phyloP scores from a whole-genome alignment of 495 filamentous ascomycete genomes.

The Tuber brumale region DNA sequence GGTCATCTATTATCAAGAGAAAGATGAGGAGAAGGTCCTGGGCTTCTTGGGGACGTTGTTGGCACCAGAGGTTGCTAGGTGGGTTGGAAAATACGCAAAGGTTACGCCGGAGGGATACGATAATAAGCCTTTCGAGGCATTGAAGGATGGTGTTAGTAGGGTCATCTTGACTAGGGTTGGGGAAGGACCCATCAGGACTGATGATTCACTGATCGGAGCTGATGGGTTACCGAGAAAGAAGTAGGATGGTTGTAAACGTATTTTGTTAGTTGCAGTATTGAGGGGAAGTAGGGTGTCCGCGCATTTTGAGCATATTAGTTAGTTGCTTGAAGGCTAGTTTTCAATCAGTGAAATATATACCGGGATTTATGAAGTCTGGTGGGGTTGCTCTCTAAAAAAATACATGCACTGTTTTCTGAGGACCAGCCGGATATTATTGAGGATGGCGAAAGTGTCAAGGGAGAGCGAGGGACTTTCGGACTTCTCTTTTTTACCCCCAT shows the following conservation, averaged over 20 bases:
- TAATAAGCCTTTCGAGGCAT: slow-evolving; percentile 49
- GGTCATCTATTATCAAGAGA: slow-evolving; percentile 85
- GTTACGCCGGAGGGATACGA: slow-evolving; percentile 53
- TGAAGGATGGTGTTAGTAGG: slow-evolving; percentile 73
- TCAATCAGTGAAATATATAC: not conserved
- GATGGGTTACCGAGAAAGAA: slow-evolving; percentile 53
- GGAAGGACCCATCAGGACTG: slow-evolving; percentile 72
- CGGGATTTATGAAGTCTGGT: not conserved
- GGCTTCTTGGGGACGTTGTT: slow-evolving; percentile 58
- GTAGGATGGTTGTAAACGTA: slow-evolving; percentile 4
- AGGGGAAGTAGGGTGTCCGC: not conserved
- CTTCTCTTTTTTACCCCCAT: not conserved
- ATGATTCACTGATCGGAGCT: slow-evolving; percentile 69
- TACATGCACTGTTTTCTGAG: not conserved
- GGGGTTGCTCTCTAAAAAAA: not conserved
- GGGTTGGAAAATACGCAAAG: slow-evolving; percentile 51
- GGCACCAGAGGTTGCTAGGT: slow-evolving; percentile 54
- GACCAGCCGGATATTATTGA: not conserved
- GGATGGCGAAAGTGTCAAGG: not conserved
- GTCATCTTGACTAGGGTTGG: slow-evolving; percentile 89
- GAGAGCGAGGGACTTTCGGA: not conserved
- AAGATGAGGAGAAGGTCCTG: slow-evolving; percentile 62
- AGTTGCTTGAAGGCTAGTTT: not conserved
- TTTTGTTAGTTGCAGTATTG: not conserved
- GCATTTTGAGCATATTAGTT: not conserved